Evolutionary conservation across 2,329 filamentous ascomycete genomes (phyloP), one percentile per base, ranked within the genome.

Genomic region (Aspergillus puulaauensis): DNA sequence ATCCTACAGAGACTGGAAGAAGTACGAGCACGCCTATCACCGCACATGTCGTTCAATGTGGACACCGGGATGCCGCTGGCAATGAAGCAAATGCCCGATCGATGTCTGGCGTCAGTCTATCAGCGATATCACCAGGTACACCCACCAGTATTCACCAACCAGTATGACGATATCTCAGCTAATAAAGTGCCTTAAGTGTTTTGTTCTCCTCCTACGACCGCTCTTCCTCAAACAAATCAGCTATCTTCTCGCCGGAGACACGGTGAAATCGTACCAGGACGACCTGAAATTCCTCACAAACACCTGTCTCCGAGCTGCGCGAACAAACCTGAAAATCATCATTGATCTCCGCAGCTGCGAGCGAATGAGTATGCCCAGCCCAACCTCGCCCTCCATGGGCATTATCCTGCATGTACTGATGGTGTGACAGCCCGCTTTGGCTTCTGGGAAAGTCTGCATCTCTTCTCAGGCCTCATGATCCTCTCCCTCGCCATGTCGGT

Each of bases 391-490:
- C 21, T 46, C n/a, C 17, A 21, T 21, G 21, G 3, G 21, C 21
- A 21, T 21, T 21, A 21, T 21, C 5, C 24, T 31, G 3, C 24
- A 3, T 5, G 14, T 17, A 33, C 14, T 15, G 4, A 47, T 12
- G 2, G n/a, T 35, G 1, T 35, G 15, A 40, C 11, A 64, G 66
- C 64, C 1, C 63, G 63, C 33, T 68, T 63, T 15, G 64, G 66
- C 5, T 67, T 66, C 23, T 69, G 64, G 62, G 62, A 68, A 19
- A 64, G 64, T 1, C 59, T 68, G 9, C 66, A 67, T 31, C 58
- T 69, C 3, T 68, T 69, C 47, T 68, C 67, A 0, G 52, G 62
- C 43, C 47, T 68, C 0, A 60, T 60, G 8, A 64, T 69, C 8
- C 52, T 66, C 19, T 45, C 54, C 2, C 49, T 68, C 5, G 56